Percentiles rank a stretch among this genome's conserved stretches.
These are phyloP conservation scores for Mikania micrantha DNA, from an alignment of 129 eudicot genomes.

Conservation along the genomic window DNA sequence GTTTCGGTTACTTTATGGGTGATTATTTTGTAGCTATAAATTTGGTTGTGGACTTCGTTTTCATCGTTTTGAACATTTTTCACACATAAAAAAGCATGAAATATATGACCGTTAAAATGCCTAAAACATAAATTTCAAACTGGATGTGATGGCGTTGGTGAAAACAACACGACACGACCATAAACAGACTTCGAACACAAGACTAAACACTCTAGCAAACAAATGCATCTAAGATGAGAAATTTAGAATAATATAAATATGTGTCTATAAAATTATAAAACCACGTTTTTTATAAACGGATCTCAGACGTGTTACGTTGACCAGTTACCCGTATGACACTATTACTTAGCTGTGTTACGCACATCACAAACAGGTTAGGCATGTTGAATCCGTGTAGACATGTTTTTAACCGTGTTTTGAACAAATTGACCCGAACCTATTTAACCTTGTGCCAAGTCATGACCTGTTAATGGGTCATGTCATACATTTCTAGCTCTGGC, in stretches of 20 bases:
- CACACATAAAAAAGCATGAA: too few species aligned
- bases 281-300: background rate
- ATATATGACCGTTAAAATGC: too few species aligned
- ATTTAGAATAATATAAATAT: background rate
- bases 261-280: background rate
- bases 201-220: too few species aligned
- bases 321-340: background rate
- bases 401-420: background rate
- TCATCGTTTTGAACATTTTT: too few species aligned
- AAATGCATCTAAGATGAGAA: too few species aligned
- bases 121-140: too few species aligned
- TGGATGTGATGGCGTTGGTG: too few species aligned
- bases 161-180: background rate
- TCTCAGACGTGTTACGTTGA: background rate
- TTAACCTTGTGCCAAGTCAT: too few species aligned
- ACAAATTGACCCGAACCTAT: background rate
- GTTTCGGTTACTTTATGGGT: too few species aligned
- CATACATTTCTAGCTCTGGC: background rate
- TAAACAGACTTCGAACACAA: background rate
- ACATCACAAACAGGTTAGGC: background rate
- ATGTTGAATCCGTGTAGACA: background rate
- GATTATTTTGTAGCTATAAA: too few species aligned
- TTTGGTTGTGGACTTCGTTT: too few species aligned
- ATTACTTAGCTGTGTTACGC: background rate
- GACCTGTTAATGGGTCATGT: too few species aligned